Evolutionary conservation across 768 basidiomycete genomes (phyloP).

Genomic region (Russula brevipes): DNA sequence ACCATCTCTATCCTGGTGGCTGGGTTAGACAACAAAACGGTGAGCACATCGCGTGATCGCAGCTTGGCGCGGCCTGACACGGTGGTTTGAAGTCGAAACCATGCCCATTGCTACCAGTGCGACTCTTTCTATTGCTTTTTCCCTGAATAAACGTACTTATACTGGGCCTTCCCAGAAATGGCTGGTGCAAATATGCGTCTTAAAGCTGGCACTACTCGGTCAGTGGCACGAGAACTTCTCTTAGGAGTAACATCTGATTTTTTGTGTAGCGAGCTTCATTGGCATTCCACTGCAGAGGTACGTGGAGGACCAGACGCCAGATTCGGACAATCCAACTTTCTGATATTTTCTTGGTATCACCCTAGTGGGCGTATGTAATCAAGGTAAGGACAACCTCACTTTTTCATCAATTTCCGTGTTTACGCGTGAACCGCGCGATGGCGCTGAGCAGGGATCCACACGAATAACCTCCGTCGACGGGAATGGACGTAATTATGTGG

Average conservation of each 20-base stretch:
- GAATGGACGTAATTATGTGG: constrained; percentile 21
- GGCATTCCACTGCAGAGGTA: constrained; percentile 33
- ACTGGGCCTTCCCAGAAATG: constrained; percentile 17
- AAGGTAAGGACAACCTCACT: constrained; percentile 24
- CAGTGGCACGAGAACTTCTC: background rate
- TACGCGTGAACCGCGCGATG: background rate
- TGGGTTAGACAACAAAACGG: constrained; percentile 57
- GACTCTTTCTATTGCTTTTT: background rate
- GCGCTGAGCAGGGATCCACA: constrained; percentile 16
- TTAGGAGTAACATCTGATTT: background rate
- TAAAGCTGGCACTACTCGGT: constrained; percentile 32
- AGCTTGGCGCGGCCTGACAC: background rate
- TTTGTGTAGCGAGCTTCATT: constrained; percentile 32
- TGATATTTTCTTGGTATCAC: background rate
- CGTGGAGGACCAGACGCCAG: background rate
- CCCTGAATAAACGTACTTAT: background rate
- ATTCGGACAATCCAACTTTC: background rate
- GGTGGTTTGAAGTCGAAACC: constrained; percentile 33
- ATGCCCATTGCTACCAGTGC: constrained; percentile 50
- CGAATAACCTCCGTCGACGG: constrained; percentile 19
- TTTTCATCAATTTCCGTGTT: background rate
- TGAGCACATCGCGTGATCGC: constrained; percentile 24
- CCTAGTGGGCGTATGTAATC: constrained; percentile 35
- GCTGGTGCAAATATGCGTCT: constrained; percentile 35
- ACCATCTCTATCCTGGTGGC: constrained; percentile 52